These are phyloP conservation scores for Lophiostoma macrostomum DNA, from an alignment of 495 filamentous ascomycete genomes.

Conservation along the genomic window DNA sequence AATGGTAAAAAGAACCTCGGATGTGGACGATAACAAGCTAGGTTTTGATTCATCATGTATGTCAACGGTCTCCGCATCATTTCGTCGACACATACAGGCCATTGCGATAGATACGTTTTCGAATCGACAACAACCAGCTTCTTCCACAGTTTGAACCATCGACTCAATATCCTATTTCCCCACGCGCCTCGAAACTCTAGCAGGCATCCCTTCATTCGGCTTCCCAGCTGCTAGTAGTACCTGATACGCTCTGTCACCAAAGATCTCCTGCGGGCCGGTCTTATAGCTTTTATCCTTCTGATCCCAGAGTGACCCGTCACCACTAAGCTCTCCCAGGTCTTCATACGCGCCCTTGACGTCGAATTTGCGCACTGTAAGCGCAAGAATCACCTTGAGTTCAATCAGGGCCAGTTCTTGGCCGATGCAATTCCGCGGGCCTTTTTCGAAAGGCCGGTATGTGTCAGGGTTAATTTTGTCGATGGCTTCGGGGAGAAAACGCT, in stretches of 20 bases:
- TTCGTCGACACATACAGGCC: too few relatives aligned
- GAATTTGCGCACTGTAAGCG: conserved; percentile 31
- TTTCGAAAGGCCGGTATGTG: conserved; percentile 37
- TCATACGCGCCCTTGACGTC: conserved; percentile 33
- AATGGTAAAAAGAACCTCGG: too few relatives aligned
- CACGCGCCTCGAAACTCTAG: conserved; percentile 28
- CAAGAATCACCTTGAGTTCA: conserved; percentile 39
- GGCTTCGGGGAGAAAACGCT: conserved; percentile 27
- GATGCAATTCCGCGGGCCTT: conserved; percentile 40
- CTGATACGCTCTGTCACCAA: conserved; percentile 36
- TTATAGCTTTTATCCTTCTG: conserved; percentile 10
- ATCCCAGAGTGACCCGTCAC: conserved; percentile 27
- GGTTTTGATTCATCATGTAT: too few relatives aligned
- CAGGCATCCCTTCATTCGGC: conserved; percentile 36
- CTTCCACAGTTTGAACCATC: too few relatives aligned
- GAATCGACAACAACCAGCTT: too few relatives aligned
- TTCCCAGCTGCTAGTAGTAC: conserved; percentile 29
- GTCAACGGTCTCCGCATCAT: too few relatives aligned
- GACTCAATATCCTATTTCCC: too few relatives aligned
- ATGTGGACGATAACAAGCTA: too few relatives aligned
- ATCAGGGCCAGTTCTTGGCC: conserved; percentile 41
- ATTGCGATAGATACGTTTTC: too few relatives aligned
- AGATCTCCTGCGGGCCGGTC: conserved; percentile 17
- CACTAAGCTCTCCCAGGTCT: conserved; percentile 26
- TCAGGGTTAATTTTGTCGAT: conserved; percentile 11